Evolutionary conservation across 164 flowering plant genomes (phyloP).

Genomic region (Vitis labrusca): DNA sequence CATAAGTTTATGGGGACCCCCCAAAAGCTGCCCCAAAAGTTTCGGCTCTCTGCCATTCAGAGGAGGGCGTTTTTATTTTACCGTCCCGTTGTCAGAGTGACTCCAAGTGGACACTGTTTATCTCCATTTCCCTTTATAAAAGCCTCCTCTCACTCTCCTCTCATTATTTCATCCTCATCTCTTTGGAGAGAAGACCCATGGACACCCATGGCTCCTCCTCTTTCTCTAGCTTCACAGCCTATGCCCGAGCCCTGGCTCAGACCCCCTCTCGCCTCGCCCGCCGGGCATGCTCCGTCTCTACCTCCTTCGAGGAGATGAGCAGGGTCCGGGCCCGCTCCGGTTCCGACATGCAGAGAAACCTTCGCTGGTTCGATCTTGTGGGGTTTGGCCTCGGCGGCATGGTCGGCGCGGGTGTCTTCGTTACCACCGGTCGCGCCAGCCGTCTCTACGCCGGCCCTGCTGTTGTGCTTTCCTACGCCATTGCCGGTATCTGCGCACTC

Average conservation of each 20-base stretch:
- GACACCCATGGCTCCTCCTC: conserved; percentile 40
- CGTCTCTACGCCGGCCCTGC: conserved; percentile 69
- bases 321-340: conserved; percentile 63
- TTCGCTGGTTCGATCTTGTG: conserved; percentile 78
- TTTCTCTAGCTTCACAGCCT: conserved; percentile 49
- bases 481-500: conserved; percentile 87
- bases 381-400: conserved; percentile 85
- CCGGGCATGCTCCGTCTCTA: conserved; percentile 62
- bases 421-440: conserved; percentile 67
- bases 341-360: conserved; percentile 45
- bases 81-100: too few species aligned
- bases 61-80: too few species aligned
- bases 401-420: conserved; percentile 92
- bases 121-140: too few species aligned
- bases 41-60: too few species aligned
- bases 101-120: too few species aligned
- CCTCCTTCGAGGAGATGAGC: conserved; percentile 68
- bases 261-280: conserved; percentile 51
- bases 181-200: conserved; percentile 2
- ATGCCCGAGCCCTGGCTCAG: conserved; percentile 46
- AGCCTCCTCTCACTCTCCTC: too few species aligned
- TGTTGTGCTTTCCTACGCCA: conserved; percentile 72
- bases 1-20: too few species aligned
- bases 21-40: too few species aligned
- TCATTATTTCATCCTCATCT: too few species aligned